Evolutionary conservation across 768 basidiomycete species (phyloP).

Genomic region (Leccinum subtestaceum): DNA sequence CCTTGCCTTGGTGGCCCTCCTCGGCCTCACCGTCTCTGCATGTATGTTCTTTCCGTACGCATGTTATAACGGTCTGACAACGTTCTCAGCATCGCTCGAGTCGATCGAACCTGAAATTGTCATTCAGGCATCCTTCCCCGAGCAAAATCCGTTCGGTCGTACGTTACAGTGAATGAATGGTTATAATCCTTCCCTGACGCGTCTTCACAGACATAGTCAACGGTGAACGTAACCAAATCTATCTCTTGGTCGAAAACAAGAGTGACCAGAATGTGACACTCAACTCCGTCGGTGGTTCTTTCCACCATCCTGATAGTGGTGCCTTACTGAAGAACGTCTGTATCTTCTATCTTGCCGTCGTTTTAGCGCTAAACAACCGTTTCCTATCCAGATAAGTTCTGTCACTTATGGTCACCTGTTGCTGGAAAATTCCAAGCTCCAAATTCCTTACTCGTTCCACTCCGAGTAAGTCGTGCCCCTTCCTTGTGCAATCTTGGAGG

Average conservation of each 20-base stretch:
- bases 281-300: constrained; percentile 59
- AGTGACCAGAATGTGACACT: constrained; percentile 71
- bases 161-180: constrained; percentile 30
- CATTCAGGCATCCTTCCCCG: constrained; percentile 58
- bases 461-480: constrained; percentile 63
- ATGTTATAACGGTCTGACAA: constrained; percentile 2
- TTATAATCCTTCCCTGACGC: constrained; percentile 9
- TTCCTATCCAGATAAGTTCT: constrained; percentile 51
- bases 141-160: constrained; percentile 77
- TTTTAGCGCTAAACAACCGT: neutral
- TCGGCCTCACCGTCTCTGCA: constrained; percentile 31
- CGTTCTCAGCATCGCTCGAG: constrained; percentile 27
- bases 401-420: constrained; percentile 52
- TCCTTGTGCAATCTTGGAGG: neutral
- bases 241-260: constrained; percentile 70
- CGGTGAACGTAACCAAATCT: constrained; percentile 72
- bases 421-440: constrained; percentile 53
- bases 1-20: constrained; percentile 28
- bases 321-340: constrained; percentile 72
- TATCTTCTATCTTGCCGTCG: neutral
- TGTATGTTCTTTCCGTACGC: constrained; percentile 16
- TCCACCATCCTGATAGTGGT: constrained; percentile 63
- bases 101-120: constrained; percentile 52
- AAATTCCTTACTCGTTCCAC: constrained; percentile 70
- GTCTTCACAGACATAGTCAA: constrained; percentile 71